phyloP scores from a whole-genome alignment of 1,139 yeast species.

The Kodamaea suecica region DNA sequence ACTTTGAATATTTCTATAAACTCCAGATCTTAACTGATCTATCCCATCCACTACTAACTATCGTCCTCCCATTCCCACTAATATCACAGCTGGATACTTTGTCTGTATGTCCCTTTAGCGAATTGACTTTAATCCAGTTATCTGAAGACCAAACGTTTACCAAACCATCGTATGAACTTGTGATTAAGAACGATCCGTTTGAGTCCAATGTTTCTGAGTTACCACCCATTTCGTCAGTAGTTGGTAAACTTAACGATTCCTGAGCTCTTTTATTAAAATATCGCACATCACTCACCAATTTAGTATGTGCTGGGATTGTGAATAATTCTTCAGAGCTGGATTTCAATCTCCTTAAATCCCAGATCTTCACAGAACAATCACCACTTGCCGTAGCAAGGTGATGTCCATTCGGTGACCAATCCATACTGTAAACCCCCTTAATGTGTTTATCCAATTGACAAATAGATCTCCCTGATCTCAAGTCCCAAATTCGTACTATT shows the following conservation, averaged over 20 bases:
- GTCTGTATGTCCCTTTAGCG: slow-evolving; percentile 63
- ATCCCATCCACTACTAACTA: slow-evolving; percentile 83
- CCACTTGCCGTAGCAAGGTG: slow-evolving; percentile 82
- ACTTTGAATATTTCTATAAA: not conserved
- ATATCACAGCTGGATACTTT: slow-evolving; percentile 73
- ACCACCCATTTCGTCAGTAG: slow-evolving; percentile 30
- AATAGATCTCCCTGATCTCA: slow-evolving; percentile 71
- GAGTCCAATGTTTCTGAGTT: slow-evolving; percentile 21
- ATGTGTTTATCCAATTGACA: slow-evolving; percentile 64
- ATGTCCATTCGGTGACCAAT: slow-evolving; percentile 75
- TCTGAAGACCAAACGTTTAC: slow-evolving; percentile 68
- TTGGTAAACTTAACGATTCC: slow-evolving; percentile 15
- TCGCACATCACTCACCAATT: slow-evolving; percentile 64
- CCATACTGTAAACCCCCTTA: slow-evolving; percentile 66
- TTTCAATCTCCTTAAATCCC: slow-evolving; percentile 69
- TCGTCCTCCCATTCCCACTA: slow-evolving; percentile 32
- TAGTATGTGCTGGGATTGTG: slow-evolving; percentile 75
- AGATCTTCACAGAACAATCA: slow-evolving; percentile 73
- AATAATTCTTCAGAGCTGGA: slow-evolving; percentile 32
- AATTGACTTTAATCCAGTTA: slow-evolving; percentile 60
- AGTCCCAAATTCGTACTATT: slow-evolving; percentile 76
- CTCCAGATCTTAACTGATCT: slow-evolving; percentile 66
- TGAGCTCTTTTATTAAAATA: slow-evolving; percentile 36
- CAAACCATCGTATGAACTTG: slow-evolving; percentile 69
- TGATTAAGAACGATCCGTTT: slow-evolving; percentile 51